Evolutionary conservation across 306 rosid species (phyloP).

Genomic region (Comarum palustre): DNA sequence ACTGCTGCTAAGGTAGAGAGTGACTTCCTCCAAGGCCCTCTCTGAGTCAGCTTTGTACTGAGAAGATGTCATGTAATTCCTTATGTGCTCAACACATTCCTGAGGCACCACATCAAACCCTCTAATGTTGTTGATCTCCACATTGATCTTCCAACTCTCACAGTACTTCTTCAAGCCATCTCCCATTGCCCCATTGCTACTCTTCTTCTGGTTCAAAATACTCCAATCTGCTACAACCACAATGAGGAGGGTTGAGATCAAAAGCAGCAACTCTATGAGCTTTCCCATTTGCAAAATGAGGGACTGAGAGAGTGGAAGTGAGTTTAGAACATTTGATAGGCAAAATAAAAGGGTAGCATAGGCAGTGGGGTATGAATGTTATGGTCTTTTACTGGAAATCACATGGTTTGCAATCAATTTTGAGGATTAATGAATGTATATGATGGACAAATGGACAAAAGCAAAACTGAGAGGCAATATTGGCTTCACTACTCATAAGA

Average conservation of each 20-base stretch:
- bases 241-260: slow-evolving; percentile 29
- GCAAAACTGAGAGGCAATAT: background rate
- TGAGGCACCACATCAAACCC: slow-evolving; percentile 53
- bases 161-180: slow-evolving; percentile 54
- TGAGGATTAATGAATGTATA: slow-evolving; percentile 7
- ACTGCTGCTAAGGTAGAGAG: slow-evolving; percentile 28
- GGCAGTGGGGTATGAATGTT: slow-evolving; percentile 23
- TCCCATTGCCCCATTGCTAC: slow-evolving; percentile 7
- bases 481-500: slow-evolving; percentile 25
- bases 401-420: slow-evolving; percentile 25
- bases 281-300: slow-evolving; percentile 36
- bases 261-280: slow-evolving; percentile 29
- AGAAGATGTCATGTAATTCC: slow-evolving; percentile 51
- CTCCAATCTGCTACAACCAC: slow-evolving; percentile 53
- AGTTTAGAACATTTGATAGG: background rate
- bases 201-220: slow-evolving; percentile 35
- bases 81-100: slow-evolving; percentile 52
- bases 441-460: slow-evolving; percentile 9
- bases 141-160: slow-evolving; percentile 77
- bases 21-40: slow-evolving; percentile 46
- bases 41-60: slow-evolving; percentile 47
- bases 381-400: slow-evolving; percentile 23
- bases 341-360: slow-evolving; percentile 28
- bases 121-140: slow-evolving; percentile 49
- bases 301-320: slow-evolving; percentile 11